Conservation (phyloP, 441 rosid species). For the Biscutella laevigata region DNA sequence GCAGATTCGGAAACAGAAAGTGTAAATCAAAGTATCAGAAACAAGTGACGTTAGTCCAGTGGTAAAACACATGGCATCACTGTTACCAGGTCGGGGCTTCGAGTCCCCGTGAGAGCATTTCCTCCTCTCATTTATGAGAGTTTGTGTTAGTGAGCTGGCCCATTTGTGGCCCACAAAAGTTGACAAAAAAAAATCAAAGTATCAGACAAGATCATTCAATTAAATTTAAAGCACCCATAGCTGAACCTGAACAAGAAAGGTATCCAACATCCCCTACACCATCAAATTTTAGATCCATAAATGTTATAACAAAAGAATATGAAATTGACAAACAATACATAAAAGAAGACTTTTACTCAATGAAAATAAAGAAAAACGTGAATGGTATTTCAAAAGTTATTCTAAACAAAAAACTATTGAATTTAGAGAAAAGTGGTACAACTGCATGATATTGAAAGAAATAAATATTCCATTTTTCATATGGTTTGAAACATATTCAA, state of each 20-base stretch:
- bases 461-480: neutral
- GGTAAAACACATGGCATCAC: too few relatives aligned
- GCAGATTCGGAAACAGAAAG: neutral
- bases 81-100: too few relatives aligned
- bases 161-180: too few relatives aligned
- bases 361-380: neutral
- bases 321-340: too few relatives aligned
- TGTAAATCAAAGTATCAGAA: neutral
- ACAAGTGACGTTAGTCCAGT: too few relatives aligned
- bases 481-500: neutral
- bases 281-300: neutral
- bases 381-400: neutral
- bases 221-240: neutral
- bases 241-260: neutral
- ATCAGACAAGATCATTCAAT: neutral
- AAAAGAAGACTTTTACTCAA: neutral
- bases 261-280: neutral
- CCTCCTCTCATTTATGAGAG: too few relatives aligned
- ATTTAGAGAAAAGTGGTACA: neutral
- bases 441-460: neutral
- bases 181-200: neutral
- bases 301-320: neutral
- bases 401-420: neutral
- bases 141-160: too few relatives aligned
- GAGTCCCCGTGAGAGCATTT: too few relatives aligned